phyloP scores from a whole-genome alignment of 768 basidiomycete species.

The Cyclocybe cylindracea region DNA sequence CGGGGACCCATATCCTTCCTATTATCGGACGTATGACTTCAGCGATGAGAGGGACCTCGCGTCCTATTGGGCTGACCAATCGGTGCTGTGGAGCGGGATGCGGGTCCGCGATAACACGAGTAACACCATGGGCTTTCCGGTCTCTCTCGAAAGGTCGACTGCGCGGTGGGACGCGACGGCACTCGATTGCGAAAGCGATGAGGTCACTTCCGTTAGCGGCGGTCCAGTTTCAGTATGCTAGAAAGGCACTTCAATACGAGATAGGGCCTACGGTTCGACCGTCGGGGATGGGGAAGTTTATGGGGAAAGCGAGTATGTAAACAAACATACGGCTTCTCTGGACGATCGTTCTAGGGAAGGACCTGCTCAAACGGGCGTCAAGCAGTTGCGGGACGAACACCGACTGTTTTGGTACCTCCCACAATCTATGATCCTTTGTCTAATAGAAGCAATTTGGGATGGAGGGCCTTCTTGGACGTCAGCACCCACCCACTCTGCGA shows the following conservation, averaged over 20 bases:
- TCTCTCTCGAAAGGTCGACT: slow-evolving; percentile 51
- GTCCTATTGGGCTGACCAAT: slow-evolving; percentile 38
- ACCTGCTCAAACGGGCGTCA: slow-evolving; percentile 4
- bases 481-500: not conserved
- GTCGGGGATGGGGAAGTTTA: not conserved
- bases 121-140: slow-evolving; percentile 23
- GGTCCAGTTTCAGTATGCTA: not conserved
- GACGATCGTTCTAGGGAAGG: slow-evolving; percentile 3
- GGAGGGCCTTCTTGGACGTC: not conserved
- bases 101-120: not conserved
- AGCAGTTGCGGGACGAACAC: not conserved
- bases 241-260: not conserved
- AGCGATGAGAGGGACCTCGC: slow-evolving; percentile 31
- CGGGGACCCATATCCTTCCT: slow-evolving; percentile 12
- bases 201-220: slow-evolving; percentile 12
- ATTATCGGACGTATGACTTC: slow-evolving; percentile 21
- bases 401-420: slow-evolving; percentile 11
- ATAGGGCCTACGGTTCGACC: not conserved
- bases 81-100: slow-evolving; percentile 21
- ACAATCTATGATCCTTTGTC: slow-evolving; percentile 4
- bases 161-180: slow-evolving; percentile 25
- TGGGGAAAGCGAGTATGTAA: not conserved
- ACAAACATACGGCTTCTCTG: not conserved
- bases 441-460: not conserved
- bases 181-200: slow-evolving; percentile 12